Conservation (phyloP, 345 rosid species). For the Sapria himalayana region DNA sequence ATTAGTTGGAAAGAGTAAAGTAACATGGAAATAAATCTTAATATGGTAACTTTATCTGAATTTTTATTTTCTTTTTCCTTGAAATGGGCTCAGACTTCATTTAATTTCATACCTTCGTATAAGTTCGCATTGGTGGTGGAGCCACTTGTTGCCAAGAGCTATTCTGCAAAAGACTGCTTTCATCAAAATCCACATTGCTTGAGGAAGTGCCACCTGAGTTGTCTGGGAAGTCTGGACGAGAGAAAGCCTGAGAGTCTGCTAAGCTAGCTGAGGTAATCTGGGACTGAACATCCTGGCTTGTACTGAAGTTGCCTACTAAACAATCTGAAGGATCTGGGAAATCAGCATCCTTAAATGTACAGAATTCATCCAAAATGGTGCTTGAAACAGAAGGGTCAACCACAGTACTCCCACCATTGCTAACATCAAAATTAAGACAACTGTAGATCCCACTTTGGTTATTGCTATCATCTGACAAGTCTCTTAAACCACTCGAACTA, state of each 20-base stretch:
- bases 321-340: constrained; percentile 55
- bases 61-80: too few relatives aligned
- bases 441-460: constrained; percentile 38
- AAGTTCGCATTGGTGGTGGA: constrained; percentile 66
- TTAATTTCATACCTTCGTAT: constrained; percentile 55
- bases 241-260: constrained; percentile 59
- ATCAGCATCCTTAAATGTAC: constrained; percentile 42
- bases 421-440: constrained; percentile 36
- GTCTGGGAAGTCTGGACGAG: constrained; percentile 62
- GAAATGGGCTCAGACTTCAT: too few relatives aligned
- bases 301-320: constrained; percentile 40
- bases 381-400: constrained; percentile 57
- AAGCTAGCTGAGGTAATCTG: constrained; percentile 84
- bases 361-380: constrained; percentile 53
- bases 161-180: constrained; percentile 40
- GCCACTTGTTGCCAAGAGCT: constrained; percentile 59
- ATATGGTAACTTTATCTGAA: too few relatives aligned
- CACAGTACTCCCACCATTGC: constrained; percentile 41
- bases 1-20: too few relatives aligned
- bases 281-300: constrained; percentile 86
- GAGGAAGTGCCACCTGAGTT: constrained; percentile 82
- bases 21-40: too few relatives aligned
- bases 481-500: too few relatives aligned
- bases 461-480: constrained; percentile 38
- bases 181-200: constrained; percentile 76